Evolutionary conservation across 2,329 filamentous ascomycete genomes (phyloP), one percentile per base, ranked within the genome.

Genomic region (Alternaria rosae): DNA sequence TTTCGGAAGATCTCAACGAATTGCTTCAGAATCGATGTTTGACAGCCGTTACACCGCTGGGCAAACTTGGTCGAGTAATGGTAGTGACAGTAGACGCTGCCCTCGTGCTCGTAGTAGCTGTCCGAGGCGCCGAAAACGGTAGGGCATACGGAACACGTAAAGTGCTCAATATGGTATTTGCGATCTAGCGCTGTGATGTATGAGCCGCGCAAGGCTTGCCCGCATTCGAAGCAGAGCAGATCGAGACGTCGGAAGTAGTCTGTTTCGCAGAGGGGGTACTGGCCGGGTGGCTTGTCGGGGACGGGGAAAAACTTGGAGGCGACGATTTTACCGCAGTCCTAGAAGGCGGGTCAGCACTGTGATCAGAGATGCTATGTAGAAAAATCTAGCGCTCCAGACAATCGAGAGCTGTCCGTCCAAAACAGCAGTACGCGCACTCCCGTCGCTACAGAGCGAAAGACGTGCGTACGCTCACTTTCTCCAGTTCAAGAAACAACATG

Each of bases 1-100:
- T 98, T 98, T 71, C 95, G 91, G 81, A 94, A 99, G 64, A 99
- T 98, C 80, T 99, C 95, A 64, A 99, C 95, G 78, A 99, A 99
- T 79, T 99, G 95, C 82, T 99, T 99, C 44, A 99, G 85, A 66
- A 99, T 99, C 54, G 95, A 93, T 3, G 94, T 97, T 75, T 97
- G 93, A 75, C 95, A 99, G 68, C 95, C 95, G 78, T 97, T 97
- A 79, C 95, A 99, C 58, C 93, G 88, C 77, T 98, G 94, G 35
- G 95, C 95, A 77, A 97, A 98, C 75, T 93, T 93, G 15, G 95
- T 99, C 12, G 94, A 98, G 80, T 99, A 99, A 80, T 99, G 95
- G 78, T 96, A 99, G 79, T 99, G 95, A 79, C 95, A 99, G 80
- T 97, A 99, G 25, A 99, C 95, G 72, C 92, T 91, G 67, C 93